Evolutionary conservation across 768 basidiomycete species (phyloP).

Genomic region (Leccinum olivaceopallidum): DNA sequence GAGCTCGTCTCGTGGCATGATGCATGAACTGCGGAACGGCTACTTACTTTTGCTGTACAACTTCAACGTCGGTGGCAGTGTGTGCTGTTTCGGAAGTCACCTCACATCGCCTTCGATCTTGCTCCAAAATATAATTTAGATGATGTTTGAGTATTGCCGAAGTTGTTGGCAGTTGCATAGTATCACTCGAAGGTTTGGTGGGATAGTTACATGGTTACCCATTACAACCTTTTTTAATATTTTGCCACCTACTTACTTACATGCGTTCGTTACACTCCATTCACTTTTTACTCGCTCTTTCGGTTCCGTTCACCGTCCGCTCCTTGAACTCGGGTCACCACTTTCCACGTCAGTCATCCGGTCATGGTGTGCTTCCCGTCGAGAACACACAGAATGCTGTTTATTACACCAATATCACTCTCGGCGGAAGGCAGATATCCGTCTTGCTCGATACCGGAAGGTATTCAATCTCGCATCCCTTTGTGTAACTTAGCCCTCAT

Average conservation of each 20-base stretch:
- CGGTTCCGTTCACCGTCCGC: conserved; percentile 34
- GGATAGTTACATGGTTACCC: too few relatives aligned
- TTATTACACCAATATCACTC: conserved; percentile 70
- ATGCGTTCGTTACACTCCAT: conserved; percentile 28
- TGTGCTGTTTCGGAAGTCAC: too few relatives aligned
- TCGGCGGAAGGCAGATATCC: conserved; percentile 55
- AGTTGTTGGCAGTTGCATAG: too few relatives aligned
- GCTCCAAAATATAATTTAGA: too few relatives aligned
- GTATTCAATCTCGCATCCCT: conserved; percentile 32
- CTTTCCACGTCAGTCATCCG: conserved; percentile 27
- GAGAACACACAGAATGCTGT: conserved; percentile 70
- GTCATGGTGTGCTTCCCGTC: conserved; percentile 41
- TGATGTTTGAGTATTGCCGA: too few relatives aligned
- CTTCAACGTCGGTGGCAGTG: too few relatives aligned
- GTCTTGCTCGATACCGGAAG: conserved; percentile 81
- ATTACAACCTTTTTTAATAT: neutral
- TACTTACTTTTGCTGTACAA: too few relatives aligned
- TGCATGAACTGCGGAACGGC: too few relatives aligned
- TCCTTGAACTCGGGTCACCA: conserved; percentile 5
- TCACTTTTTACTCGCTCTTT: conserved; percentile 34
- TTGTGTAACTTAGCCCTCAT: conserved; percentile 5
- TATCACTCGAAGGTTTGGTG: too few relatives aligned
- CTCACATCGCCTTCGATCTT: too few relatives aligned
- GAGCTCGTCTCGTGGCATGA: too few relatives aligned
- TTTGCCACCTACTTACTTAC: neutral